phyloP scores from a whole-genome alignment of 441 rosid genomes.

The Iberis amara region DNA sequence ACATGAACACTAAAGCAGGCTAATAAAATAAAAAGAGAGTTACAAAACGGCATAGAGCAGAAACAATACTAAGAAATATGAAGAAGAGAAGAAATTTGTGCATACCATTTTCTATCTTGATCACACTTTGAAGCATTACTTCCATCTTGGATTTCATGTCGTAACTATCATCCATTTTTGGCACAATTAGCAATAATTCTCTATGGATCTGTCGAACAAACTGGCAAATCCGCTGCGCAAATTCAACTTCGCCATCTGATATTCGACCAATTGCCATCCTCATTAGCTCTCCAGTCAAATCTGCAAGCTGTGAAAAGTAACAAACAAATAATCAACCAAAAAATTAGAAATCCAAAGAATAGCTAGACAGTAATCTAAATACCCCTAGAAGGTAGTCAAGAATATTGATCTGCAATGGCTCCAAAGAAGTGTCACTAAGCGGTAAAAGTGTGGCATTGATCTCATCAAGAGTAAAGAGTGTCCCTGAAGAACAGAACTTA shows the following conservation, averaged over 20 bases:
- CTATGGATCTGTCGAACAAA: conserved; percentile 81
- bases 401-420: conserved; percentile 74
- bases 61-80: neutral
- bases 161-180: conserved; percentile 66
- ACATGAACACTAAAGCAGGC: conserved; percentile 87
- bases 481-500: conserved; percentile 67
- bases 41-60: neutral
- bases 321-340: neutral
- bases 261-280: conserved; percentile 81
- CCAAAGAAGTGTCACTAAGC: conserved; percentile 56
- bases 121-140: conserved; percentile 78
- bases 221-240: conserved; percentile 63
- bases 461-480: conserved; percentile 65
- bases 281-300: conserved; percentile 95
- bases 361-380: conserved; percentile 13
- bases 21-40: conserved; percentile 30
- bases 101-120: conserved; percentile 87
- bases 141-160: conserved; percentile 94
- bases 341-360: neutral
- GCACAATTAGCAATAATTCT: conserved; percentile 68
- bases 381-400: conserved; percentile 93
- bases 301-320: conserved; percentile 63
- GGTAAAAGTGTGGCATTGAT: conserved; percentile 59
- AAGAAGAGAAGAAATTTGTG: neutral
- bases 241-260: conserved; percentile 85